Evolutionary conservation across 2,329 filamentous ascomycete species (phyloP).

Genomic region (Diplodia seriata): DNA sequence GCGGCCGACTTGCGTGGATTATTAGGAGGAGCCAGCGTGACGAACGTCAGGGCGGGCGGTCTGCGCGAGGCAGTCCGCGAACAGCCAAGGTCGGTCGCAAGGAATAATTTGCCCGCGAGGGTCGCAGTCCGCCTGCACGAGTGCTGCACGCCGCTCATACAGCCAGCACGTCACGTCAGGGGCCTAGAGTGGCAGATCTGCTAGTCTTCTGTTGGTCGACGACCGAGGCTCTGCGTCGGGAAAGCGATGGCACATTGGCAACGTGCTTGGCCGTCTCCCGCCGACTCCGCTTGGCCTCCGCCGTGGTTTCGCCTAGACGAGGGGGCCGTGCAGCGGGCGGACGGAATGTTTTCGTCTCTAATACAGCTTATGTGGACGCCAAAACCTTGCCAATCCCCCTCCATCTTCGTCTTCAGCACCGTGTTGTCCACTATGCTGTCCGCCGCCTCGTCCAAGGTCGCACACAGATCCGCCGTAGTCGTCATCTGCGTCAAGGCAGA

Average conservation of each 20-base stretch:
- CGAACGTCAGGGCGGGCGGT: slow-evolving; percentile 46
- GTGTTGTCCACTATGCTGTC: slow-evolving; percentile 2
- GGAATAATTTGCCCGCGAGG: slow-evolving; percentile 31
- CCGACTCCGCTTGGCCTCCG: slow-evolving; percentile 13
- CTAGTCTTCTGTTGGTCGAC: slow-evolving; percentile 14
- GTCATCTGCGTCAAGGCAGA: slow-evolving; percentile 1
- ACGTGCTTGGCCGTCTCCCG: neutral
- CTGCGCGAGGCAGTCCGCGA: slow-evolving; percentile 45
- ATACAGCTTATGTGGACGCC: slow-evolving; percentile 55
- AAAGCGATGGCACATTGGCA: slow-evolving; percentile 13
- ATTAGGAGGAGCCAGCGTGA: slow-evolving; percentile 49
- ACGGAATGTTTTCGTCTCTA: slow-evolving; percentile 39
- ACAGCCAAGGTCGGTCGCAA: slow-evolving; percentile 34
- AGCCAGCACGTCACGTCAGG: slow-evolving; percentile 23
- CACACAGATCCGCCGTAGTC: neutral
- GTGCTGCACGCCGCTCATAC: slow-evolving; percentile 23
- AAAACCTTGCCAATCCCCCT: slow-evolving; percentile 47
- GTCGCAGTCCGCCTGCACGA: slow-evolving; percentile 28
- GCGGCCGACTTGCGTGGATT: slow-evolving; percentile 42
- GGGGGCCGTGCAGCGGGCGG: slow-evolving; percentile 18
- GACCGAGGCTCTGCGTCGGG: slow-evolving; percentile 31
- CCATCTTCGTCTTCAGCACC: slow-evolving; percentile 32
- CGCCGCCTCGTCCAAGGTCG: neutral
- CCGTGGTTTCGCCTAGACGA: slow-evolving; percentile 23
- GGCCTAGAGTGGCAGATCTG: slow-evolving; percentile 19